Percentiles rank a stretch among this genome's conserved stretches.
Conservation (phyloP, 176 grass and related monocot genomes). For the Oropetium thomaeum region DNA sequence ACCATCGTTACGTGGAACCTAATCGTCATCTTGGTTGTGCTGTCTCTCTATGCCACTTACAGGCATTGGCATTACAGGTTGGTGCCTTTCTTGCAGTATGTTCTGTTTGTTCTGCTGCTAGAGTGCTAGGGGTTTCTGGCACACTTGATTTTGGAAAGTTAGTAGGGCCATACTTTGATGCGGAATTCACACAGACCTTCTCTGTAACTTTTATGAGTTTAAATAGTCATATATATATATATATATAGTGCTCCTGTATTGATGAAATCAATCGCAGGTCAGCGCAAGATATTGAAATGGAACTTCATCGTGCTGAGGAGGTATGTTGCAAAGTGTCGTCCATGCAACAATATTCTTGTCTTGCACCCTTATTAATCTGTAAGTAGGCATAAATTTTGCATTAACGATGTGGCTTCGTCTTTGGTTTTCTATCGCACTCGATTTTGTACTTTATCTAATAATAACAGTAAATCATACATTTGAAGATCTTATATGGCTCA, state of each 20-base stretch:
- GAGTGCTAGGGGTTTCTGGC: background rate
- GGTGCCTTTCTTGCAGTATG: background rate
- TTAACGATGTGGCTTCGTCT: background rate
- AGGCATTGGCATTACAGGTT: slow-evolving; percentile 62
- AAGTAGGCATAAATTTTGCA: background rate
- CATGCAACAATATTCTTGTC: background rate
- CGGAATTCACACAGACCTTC: background rate
- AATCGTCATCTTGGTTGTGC: slow-evolving; percentile 54
- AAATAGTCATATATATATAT: background rate
- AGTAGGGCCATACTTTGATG: background rate
- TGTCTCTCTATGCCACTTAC: slow-evolving; percentile 62
- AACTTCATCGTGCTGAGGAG: slow-evolving; percentile 38
- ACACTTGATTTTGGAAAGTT: background rate
- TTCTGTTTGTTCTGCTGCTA: slow-evolving; percentile 4
- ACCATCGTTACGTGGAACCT: slow-evolving; percentile 57
- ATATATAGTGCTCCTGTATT: background rate
- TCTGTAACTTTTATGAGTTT: background rate
- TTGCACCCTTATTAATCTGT: slow-evolving; percentile 10
- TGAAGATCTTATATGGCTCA: background rate
- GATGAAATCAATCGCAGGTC: slow-evolving; percentile 32
- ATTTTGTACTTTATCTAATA: background rate
- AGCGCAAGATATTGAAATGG: slow-evolving; percentile 24
- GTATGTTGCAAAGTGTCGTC: slow-evolving; percentile 19
- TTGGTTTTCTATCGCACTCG: background rate
- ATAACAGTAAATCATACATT: background rate